Evolutionary conservation across 2,329 filamentous ascomycete species (phyloP).

Genomic region (Gaeumannomyces tritici): DNA sequence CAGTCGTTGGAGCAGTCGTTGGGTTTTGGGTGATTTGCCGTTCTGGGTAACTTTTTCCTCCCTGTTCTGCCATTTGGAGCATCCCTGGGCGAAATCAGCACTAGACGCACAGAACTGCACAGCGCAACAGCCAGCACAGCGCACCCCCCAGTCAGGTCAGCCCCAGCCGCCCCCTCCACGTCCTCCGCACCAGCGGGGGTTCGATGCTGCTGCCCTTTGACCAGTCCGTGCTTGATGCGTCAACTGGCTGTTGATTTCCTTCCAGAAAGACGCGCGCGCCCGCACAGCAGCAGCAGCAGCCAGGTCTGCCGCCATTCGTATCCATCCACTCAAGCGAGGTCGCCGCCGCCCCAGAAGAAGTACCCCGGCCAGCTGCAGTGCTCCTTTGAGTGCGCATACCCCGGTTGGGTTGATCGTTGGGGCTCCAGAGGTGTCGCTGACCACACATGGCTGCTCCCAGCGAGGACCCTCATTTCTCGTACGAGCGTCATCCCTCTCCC

Average conservation of each 20-base stretch:
- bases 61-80: background rate
- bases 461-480: background rate
- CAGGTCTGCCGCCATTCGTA: background rate
- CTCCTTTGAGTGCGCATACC: background rate
- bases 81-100: background rate
- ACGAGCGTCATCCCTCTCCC: background rate
- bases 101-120: background rate
- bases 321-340: background rate
- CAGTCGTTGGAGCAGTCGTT: too few species aligned
- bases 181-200: too few species aligned
- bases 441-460: background rate
- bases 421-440: background rate
- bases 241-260: background rate
- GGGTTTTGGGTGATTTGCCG: background rate
- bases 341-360: background rate
- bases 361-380: background rate
- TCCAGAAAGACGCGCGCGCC: background rate
- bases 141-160: background rate
- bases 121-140: too few species aligned
- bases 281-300: background rate
- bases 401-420: background rate
- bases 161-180: background rate
- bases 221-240: background rate
- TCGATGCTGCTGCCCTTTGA: background rate
- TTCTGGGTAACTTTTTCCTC: background rate